A percentile compares a stretch with the other conserved stretches of the same genome.
Conservation (phyloP, 306 rosid genomes). For the Delonix regia region DNA sequence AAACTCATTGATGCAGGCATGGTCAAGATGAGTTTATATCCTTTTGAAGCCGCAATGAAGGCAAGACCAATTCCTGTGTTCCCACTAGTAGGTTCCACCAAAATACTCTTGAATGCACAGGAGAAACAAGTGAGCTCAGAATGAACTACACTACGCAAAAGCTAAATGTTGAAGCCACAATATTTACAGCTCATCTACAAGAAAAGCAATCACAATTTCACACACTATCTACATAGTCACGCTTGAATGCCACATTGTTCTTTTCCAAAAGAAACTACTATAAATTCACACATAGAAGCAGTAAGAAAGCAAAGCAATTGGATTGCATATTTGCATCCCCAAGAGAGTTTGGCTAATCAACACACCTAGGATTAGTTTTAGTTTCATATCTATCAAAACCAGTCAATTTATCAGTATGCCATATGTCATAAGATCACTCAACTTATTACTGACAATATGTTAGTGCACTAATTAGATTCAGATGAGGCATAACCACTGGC, state of each 20-base stretch:
- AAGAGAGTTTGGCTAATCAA: conserved; percentile 11
- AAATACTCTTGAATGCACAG: conserved; percentile 62
- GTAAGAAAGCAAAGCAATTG: conserved; percentile 6
- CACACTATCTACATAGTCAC: background rate
- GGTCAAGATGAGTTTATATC: conserved; percentile 90
- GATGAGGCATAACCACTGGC: conserved; percentile 12
- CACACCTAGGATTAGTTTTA: conserved; percentile 2
- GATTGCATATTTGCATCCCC: conserved; percentile 2
- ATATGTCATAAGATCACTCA: conserved; percentile 5
- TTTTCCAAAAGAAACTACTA: background rate
- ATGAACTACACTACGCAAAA: conserved; percentile 10
- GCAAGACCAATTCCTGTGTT: conserved; percentile 99
- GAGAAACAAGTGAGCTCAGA: conserved; percentile 37
- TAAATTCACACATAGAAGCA: background rate
- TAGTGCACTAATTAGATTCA: background rate
- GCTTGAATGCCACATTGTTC: background rate
- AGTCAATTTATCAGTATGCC: background rate
- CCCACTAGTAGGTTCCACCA: conserved; percentile 99
- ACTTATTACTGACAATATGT: background rate
- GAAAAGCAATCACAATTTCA: conserved; percentile 21
- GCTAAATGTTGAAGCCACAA: conserved; percentile 31
- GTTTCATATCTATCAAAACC: conserved; percentile 34
- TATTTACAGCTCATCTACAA: conserved; percentile 13
- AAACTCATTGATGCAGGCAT: conserved; percentile 99
- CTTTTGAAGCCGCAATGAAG: conserved; percentile 94